Base-by-base conservation (phyloP, 176 grass and related monocot genomes). In the Oryza nivara region DNA sequence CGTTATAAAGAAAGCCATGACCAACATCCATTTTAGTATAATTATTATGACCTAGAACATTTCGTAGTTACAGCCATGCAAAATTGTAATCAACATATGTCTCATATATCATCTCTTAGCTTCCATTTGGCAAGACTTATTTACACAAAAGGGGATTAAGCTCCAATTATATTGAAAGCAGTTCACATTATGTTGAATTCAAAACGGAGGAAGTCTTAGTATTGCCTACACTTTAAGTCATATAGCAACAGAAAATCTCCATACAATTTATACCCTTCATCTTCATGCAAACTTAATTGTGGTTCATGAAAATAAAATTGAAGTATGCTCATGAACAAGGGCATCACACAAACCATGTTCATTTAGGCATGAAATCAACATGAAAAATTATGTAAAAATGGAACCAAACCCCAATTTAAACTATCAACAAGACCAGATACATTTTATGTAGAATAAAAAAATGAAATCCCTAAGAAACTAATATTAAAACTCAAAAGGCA, bases 321-420 rank as follows among this genome's bases (percentile, higher is more conserved):
- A n/a, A 20, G 12, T 78, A 9, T 28, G 64, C 41, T 72, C n/a
- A 72, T 72, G 70, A 72, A 23, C 41, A 72, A 72, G n/a, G 41
- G 20, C 20, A 46, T 72, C 20, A 47, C 23, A n/a, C n/a, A 72
- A 26, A 20, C 19, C 70, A 72, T n/a, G 12, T 25, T 23, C 5
- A 12, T 72, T 46, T 72, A 19, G 22, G 41, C 25, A 43, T 40
- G 7, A 38, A 19, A 20, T 70, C 35, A 70, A 43, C 36, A 70
- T 20, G 30, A 3, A 7, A 43, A 43, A 12, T 11, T 70, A 16
- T 70, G 36, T 17, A 70, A 70, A 70, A 11, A 43, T 41, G 35
- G 36, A 70, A 70, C 67, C 35, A 70, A 38, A 70, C 67, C 16
- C 9, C 67, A 40, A 40, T 41, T 70, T 19, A 35, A 68, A 34